Conservation (phyloP, 2,329 filamentous ascomycete species). For the Phialophora verrucosa region DNA sequence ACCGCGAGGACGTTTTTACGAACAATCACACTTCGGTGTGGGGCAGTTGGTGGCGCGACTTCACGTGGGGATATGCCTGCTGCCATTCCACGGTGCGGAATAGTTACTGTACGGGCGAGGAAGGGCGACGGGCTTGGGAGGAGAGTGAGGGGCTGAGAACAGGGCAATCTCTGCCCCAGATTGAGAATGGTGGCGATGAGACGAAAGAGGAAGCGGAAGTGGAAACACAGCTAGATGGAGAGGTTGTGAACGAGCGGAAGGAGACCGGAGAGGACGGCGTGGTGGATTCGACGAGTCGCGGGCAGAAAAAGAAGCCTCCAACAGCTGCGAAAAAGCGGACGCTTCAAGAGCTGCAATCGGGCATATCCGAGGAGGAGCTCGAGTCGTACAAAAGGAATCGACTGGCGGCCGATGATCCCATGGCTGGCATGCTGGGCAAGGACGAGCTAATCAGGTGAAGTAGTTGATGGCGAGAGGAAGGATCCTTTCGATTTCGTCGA, state of each 20-base stretch:
- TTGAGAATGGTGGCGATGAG: conserved; percentile 34
- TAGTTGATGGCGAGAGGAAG: not conserved
- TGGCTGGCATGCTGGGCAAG: conserved; percentile 65
- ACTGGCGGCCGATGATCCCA: conserved; percentile 76
- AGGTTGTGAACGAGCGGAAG: conserved; percentile 16
- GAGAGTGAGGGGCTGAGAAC: conserved; percentile 69
- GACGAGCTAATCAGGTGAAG: conserved; percentile 31
- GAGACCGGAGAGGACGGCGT: conserved; percentile 39
- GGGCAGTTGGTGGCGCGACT: conserved; percentile 97
- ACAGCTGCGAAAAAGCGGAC: conserved; percentile 69
- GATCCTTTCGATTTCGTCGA: not conserved
- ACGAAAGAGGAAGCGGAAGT: conserved; percentile 22
- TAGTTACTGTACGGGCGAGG: conserved; percentile 94
- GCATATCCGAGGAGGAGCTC: conserved; percentile 80
- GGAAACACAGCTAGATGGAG: conserved; percentile 21
- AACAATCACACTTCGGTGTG: conserved; percentile 94
- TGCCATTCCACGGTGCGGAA: conserved; percentile 95
- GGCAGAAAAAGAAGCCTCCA: conserved; percentile 35
- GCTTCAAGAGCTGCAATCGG: conserved; percentile 76
- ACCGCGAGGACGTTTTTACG: conserved; percentile 81
- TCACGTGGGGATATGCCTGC: conserved; percentile 94
- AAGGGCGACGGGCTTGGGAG: conserved; percentile 80
- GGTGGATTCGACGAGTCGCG: conserved; percentile 20
- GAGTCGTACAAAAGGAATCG: conserved; percentile 82
- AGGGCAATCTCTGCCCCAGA: conserved; percentile 51